Base-by-base conservation (phyloP, 768 basidiomycete genomes). In the Leccinum broughii region DNA sequence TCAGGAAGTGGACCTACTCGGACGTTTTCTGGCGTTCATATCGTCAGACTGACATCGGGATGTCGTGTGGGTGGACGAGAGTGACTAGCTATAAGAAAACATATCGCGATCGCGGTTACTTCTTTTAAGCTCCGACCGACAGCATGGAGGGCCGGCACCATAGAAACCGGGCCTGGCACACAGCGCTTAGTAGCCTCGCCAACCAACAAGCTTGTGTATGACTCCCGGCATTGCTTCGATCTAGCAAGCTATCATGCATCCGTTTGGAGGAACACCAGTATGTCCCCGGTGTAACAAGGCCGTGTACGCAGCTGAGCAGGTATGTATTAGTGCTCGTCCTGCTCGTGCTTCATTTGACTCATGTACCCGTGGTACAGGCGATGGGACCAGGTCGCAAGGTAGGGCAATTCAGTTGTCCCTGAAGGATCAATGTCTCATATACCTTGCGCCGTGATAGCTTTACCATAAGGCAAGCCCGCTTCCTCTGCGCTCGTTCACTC, bases 371-470 rank as follows among this genome's bases (percentile, higher is more conserved):
- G 61, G 62, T 55, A 59, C 65, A 92, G 90, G 84, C 84, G 32
- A 85, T 95, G 80, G 93, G 93, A 20, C 93, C 93, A 56, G 93
- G 90, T 24, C 84, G 93, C 71, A 93, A 89, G 85, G 93, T 92
- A 69, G 68, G 83, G 64, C 30, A 22, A 59, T 60, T 58, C 55
- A 48, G 37, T 51, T 50, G 34, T 26, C 35, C 26, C 34, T 41
- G 37, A 56, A 51, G 28, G 54, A 51, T 62, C 50, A 39, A 53
- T 14, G 15, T 62, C 37, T 15, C 28, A 7, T 56, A n/a, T 44
- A 17, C 30, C 48, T 55, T 24, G n/a, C 14, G 50, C 37, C 49
- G 56, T 58, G 39, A 28, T 28, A 91, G 90, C 79, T 91, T 46
- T 94, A 92, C 68, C 90, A 92, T 75, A 92, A 90, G 81, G 91